phyloP scores from a whole-genome alignment of 192 early-diverging fungal genomes.

The Backusella tarrabulga region DNA sequence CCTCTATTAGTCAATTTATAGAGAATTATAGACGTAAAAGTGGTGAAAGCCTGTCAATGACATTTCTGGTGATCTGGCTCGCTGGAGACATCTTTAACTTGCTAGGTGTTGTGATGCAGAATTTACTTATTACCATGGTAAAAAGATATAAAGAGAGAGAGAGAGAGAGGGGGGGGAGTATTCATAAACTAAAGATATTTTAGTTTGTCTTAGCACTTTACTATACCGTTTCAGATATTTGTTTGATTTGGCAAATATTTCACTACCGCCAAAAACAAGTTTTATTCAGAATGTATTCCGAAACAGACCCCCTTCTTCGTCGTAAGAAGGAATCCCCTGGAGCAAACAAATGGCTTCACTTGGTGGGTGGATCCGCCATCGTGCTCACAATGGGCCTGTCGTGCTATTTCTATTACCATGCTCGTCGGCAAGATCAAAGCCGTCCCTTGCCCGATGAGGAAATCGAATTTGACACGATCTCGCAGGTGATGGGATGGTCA shows the following conservation, averaged over 20 bases:
- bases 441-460: not conserved
- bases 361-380: not conserved
- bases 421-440: not conserved
- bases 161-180: no score
- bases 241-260: slow-evolving; percentile 64
- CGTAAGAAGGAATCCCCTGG: not conserved
- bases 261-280: slow-evolving; percentile 52
- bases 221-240: slow-evolving; percentile 70
- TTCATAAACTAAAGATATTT: no score
- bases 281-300: not conserved
- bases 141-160: not conserved
- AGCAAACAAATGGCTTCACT: not conserved
- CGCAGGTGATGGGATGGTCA: slow-evolving; percentile 74
- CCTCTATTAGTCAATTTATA: slow-evolving; percentile 58
- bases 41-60: slow-evolving; percentile 71
- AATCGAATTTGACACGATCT: slow-evolving; percentile 20
- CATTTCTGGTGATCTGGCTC: slow-evolving; percentile 75
- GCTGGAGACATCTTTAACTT: slow-evolving; percentile 77
- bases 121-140: slow-evolving; percentile 70
- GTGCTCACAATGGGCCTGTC: not conserved
- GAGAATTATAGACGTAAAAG: slow-evolving; percentile 77
- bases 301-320: not conserved
- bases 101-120: slow-evolving; percentile 66
- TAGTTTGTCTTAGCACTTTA: slow-evolving; percentile 64
- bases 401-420: slow-evolving; percentile 1